Percentiles rank a stretch among this genome's conserved stretches.
These are phyloP conservation scores for Tuber umbilicatum DNA, from an alignment of 495 filamentous ascomycete species.

Conservation along the genomic window DNA sequence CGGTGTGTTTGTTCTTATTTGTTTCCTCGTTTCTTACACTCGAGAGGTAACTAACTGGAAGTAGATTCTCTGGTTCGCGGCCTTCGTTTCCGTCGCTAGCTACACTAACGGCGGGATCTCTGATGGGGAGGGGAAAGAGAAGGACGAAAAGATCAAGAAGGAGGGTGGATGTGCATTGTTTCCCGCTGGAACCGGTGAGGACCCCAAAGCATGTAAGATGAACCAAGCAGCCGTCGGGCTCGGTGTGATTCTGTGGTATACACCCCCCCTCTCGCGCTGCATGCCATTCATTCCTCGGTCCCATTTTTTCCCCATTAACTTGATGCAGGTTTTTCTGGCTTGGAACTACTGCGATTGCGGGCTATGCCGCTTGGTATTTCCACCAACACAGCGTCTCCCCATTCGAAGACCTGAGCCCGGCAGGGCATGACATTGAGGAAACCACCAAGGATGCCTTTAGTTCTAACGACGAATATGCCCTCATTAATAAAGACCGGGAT, in stretches of 20 bases:
- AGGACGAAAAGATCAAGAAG: constrained; percentile 22
- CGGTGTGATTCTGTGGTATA: constrained; percentile 74
- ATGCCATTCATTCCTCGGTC: not conserved
- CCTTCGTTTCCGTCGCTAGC: constrained; percentile 67
- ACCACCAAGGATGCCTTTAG: constrained; percentile 43
- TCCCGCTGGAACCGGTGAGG: constrained; percentile 34
- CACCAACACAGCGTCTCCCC: constrained; percentile 56
- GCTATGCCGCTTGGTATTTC: constrained; percentile 73
- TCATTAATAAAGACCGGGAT: constrained; percentile 37
- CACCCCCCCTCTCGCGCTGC: constrained; percentile 19
- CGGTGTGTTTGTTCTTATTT: constrained; percentile 38
- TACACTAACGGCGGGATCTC: constrained; percentile 51
- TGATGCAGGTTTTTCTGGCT: constrained; percentile 62
- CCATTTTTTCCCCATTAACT: constrained; percentile 22
- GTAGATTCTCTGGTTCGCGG: constrained; percentile 72
- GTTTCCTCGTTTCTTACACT: not conserved
- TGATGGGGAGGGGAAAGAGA: constrained; percentile 41
- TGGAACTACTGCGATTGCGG: constrained; percentile 63
- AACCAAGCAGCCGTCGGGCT: constrained; percentile 74
- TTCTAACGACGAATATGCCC: constrained; percentile 40
- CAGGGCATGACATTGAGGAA: constrained; percentile 32
- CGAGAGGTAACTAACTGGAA: not conserved
- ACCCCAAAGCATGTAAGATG: constrained; percentile 54
- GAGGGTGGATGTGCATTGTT: constrained; percentile 34
- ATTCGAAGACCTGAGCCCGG: constrained; percentile 33